Conservation (phyloP, 306 rosid species). For the Trifolium repens region DNA sequence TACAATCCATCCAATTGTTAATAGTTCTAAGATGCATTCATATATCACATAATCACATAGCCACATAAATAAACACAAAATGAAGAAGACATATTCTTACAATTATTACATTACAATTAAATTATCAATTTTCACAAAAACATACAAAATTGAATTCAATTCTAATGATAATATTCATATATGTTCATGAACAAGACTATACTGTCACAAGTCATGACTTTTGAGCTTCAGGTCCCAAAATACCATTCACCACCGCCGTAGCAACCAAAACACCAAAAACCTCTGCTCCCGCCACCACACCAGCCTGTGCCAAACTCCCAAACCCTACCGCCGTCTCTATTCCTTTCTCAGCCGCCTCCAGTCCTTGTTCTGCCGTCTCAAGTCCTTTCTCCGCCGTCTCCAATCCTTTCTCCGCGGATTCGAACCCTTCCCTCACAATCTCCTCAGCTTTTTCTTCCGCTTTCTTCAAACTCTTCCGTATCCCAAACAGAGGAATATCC, state of each 20-base stretch:
- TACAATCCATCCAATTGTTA: too few species aligned
- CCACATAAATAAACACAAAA: conserved; percentile 12
- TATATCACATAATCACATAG: not conserved
- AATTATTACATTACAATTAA: not conserved
- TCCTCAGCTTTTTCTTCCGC: conserved; percentile 73
- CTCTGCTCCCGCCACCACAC: conserved; percentile 82
- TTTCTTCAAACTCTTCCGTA: conserved; percentile 72
- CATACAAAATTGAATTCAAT: conserved; percentile 38
- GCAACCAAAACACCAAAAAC: conserved; percentile 69
- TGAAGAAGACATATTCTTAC: not conserved
- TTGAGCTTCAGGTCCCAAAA: conserved; percentile 75
- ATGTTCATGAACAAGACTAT: not conserved
- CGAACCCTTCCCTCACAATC: conserved; percentile 78
- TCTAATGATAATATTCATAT: not conserved
- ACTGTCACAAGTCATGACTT: conserved; percentile 45
- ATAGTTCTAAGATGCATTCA: not conserved
- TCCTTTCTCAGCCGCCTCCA: conserved; percentile 54
- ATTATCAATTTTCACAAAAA: conserved; percentile 10
- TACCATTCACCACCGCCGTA: conserved; percentile 71
- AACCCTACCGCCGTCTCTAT: conserved; percentile 46
- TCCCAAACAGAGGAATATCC: conserved; percentile 73
- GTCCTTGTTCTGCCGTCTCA: conserved; percentile 57
- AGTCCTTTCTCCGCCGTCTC: conserved; percentile 59
- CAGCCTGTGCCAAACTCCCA: conserved; percentile 78
- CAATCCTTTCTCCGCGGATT: conserved; percentile 65